These are phyloP conservation scores for Fragaria nilgerrensis DNA, from an alignment of 306 rosid genomes.

Conservation along the genomic window DNA sequence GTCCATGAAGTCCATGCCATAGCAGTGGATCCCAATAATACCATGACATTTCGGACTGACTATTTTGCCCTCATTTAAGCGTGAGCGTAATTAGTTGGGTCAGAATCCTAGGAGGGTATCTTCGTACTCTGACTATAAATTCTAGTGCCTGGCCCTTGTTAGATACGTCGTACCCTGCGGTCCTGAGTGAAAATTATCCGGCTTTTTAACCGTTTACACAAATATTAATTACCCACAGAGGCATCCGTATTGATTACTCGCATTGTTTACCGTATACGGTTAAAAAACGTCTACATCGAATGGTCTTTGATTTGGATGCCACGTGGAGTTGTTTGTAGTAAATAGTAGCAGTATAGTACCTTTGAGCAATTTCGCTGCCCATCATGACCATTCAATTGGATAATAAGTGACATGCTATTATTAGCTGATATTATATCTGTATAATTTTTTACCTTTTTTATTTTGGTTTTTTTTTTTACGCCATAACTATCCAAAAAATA, in stretches of 20 bases:
- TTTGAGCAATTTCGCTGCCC: constrained; percentile 26
- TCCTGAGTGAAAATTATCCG: neutral
- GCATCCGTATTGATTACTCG: constrained; percentile 5
- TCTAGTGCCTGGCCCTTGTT: neutral
- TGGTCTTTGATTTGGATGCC: constrained; percentile 41
- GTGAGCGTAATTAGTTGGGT: no score
- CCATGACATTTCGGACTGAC: constrained; percentile 37
- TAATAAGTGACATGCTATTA: constrained; percentile 18
- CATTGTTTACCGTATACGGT: constrained; percentile 37
- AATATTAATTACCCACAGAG: neutral
- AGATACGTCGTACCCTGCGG: constrained; percentile 23
- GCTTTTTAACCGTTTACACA: neutral
- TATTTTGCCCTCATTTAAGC: constrained; percentile 12
- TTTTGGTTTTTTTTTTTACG: neutral
- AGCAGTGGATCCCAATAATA: constrained; percentile 40
- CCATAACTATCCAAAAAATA: no score
- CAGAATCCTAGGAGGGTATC: neutral
- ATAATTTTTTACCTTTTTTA: neutral
- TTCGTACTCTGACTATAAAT: constrained; percentile 14
- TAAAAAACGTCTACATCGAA: constrained; percentile 23
- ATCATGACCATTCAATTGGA: constrained; percentile 30
- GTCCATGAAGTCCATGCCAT: constrained; percentile 40
- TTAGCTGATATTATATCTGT: constrained; percentile 15
- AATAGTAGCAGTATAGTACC: neutral
- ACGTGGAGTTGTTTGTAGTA: constrained; percentile 41